A percentile compares a stretch with the other conserved stretches of the same genome.
These are phyloP conservation scores for Dendryphion nanum DNA, from an alignment of 2,329 filamentous ascomycete genomes.

Conservation along the genomic window DNA sequence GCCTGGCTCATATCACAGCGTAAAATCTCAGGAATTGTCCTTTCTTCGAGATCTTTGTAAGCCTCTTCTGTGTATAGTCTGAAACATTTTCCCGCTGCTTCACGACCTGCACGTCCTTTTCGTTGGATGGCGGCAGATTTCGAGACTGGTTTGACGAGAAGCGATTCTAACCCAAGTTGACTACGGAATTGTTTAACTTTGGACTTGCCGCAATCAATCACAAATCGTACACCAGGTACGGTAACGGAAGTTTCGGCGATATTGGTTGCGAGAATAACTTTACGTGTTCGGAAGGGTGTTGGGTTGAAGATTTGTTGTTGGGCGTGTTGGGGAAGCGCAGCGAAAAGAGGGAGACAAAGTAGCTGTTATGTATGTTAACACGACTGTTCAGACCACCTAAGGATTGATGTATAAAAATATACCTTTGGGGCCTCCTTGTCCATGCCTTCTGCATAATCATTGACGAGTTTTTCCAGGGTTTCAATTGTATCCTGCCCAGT, in stretches of 20 bases:
- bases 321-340: conserved; percentile 79
- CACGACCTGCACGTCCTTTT: conserved; percentile 87
- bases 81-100: conserved; percentile 86
- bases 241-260: conserved; percentile 99
- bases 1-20: conserved; percentile 85
- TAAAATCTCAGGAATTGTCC: conserved; percentile 84
- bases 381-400: too few relatives aligned
- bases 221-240: conserved; percentile 85
- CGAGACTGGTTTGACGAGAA: conserved; percentile 87
- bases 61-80: conserved; percentile 81
- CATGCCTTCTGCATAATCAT: conserved; percentile 73
- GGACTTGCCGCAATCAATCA: conserved; percentile 89
- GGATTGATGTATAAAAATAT: conserved; percentile 4
- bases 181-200: conserved; percentile 92
- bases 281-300: conserved; percentile 71
- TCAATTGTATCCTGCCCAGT: conserved; percentile 94
- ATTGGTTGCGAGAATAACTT: conserved; percentile 90
- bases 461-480: conserved; percentile 72
- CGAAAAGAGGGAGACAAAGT: conserved; percentile 77
- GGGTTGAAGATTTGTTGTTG: conserved; percentile 86
- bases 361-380: too few relatives aligned
- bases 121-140: conserved; percentile 91
- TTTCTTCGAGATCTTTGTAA: conserved; percentile 67
- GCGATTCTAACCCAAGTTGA: conserved; percentile 81
- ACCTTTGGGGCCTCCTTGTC: conserved; percentile 72